Evolutionary conservation across 1,284 basidiomycete genomes (phyloP), one percentile per base, ranked within the genome.

Genomic region (Meripilus lineatus): DNA sequence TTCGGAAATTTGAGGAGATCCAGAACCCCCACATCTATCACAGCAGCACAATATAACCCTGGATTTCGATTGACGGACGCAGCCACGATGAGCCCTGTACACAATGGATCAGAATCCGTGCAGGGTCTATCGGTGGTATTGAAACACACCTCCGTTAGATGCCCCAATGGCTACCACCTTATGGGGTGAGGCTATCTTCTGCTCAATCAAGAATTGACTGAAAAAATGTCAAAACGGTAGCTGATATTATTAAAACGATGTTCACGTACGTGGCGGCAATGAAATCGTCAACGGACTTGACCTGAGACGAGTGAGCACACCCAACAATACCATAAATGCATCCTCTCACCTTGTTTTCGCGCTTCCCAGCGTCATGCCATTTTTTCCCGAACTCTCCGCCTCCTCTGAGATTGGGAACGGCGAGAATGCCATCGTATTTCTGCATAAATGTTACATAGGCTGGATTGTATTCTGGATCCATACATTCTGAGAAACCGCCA

Each of bases 301-400:
- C 74, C 81, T 85, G 44, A 11, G 17, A 15, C 15, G 37, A 7
- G 30, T 5, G n/a, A 36, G 28, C 14, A 40, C 14, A 30, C 22
- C 22, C 38, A 20, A 39, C 15, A 22, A 25, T 38, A 38, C 24
- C 23, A 32, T 39, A 46, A 48, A 26, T 37, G 48, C 28, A 35
- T 40, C 44, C 22, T 23, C 61, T 52, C 44, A 83, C 83, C 72
- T 89, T 89, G 46, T 73, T 71, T 48, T 88, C 85, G 47, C 69
- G 71, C 21, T 70, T 81, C 2, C 84, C 88, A 15, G 74, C 84
- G 30, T 74, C 56, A 58, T 90, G 86, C 87, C 87, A 90, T 13
- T 81, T 76, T 58, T 90, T 84, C 11, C 90, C 90, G 51, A 89
- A 91, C 60, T 93, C 90, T 2, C 77, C 76, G 6, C 90, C 90